Conservation (phyloP, 352 stramenopile species). For the Phytophthora rubi region DNA sequence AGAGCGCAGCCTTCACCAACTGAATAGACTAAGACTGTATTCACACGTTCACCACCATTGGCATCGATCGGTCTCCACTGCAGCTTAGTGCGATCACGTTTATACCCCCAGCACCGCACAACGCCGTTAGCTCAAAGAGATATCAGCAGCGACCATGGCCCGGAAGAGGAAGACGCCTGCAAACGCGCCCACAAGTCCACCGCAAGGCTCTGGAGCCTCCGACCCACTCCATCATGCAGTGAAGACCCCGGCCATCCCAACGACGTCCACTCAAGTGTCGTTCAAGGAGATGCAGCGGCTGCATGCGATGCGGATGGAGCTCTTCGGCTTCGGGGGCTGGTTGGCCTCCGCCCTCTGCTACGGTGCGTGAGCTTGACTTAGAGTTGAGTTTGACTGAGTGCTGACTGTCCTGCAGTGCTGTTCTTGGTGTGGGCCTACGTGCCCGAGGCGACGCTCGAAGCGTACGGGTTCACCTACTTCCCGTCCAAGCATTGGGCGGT, state of each 20-base stretch:
- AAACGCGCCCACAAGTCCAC: conserved; percentile 6
- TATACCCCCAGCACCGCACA: neutral
- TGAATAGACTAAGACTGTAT: conserved; percentile 10
- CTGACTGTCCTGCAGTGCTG: conserved; percentile 50
- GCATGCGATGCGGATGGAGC: conserved; percentile 84
- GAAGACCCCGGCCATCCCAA: neutral
- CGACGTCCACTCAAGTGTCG: conserved; percentile 45
- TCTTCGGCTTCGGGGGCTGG: conserved; percentile 89
- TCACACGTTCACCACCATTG: neutral
- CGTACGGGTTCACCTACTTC: conserved; percentile 89
- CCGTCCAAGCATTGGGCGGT: conserved; percentile 92
- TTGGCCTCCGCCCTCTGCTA: conserved; percentile 81
- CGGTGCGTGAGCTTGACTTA: conserved; percentile 40
- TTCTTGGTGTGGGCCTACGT: conserved; percentile 92
- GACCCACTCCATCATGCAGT: neutral
- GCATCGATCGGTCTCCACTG: neutral
- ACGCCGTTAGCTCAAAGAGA: neutral
- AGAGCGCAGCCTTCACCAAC: conserved; percentile 4
- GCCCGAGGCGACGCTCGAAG: conserved; percentile 74
- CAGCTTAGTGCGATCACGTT: neutral
- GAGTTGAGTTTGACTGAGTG: no score
- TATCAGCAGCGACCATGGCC: conserved; percentile 13
- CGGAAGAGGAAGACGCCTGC: conserved; percentile 21
- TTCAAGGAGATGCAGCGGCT: conserved; percentile 86
- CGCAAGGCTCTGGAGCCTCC: neutral